Conservation (phyloP, 1,284 basidiomycete genomes). For the Pseudozyma hubeiensis region DNA sequence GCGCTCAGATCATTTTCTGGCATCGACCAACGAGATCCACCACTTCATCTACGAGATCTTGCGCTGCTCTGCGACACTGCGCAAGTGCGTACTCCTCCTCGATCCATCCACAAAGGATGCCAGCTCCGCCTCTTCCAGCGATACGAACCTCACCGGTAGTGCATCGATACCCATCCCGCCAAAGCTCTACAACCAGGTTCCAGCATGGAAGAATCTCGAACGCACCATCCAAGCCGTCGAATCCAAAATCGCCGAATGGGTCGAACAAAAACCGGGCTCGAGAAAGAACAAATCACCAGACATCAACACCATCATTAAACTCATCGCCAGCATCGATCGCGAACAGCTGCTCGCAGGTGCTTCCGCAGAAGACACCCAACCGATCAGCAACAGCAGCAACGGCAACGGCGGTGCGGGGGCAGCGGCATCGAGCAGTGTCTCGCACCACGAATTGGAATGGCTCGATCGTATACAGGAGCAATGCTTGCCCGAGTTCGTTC, state of each 20-base stretch:
- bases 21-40: constrained; percentile 49
- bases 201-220: constrained; percentile 47
- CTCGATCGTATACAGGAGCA: constrained; percentile 52
- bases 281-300: constrained; percentile 33
- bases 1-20: constrained; percentile 48
- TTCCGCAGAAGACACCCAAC: constrained; percentile 17
- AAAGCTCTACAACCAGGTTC: constrained; percentile 32
- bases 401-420: not conserved
- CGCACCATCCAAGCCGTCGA: constrained; percentile 51
- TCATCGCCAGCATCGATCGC: constrained; percentile 54
- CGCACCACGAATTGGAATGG: constrained; percentile 49
- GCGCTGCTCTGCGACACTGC: constrained; percentile 37
- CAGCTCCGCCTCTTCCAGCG: not conserved
- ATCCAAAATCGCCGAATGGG: constrained; percentile 41
- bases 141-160: not conserved
- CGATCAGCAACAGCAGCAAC: not conserved
- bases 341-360: constrained; percentile 48
- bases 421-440: not conserved
- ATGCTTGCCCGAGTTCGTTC: constrained; percentile 43
- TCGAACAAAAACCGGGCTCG: constrained; percentile 30
- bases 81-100: constrained; percentile 31
- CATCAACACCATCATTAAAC: constrained; percentile 37
- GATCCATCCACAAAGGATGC: constrained; percentile 13
- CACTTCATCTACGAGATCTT: constrained; percentile 60
- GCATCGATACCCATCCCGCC: constrained; percentile 17